Evolutionary conservation across 257 asterid genomes (phyloP).

Genomic region (Sherardia arvensis): DNA sequence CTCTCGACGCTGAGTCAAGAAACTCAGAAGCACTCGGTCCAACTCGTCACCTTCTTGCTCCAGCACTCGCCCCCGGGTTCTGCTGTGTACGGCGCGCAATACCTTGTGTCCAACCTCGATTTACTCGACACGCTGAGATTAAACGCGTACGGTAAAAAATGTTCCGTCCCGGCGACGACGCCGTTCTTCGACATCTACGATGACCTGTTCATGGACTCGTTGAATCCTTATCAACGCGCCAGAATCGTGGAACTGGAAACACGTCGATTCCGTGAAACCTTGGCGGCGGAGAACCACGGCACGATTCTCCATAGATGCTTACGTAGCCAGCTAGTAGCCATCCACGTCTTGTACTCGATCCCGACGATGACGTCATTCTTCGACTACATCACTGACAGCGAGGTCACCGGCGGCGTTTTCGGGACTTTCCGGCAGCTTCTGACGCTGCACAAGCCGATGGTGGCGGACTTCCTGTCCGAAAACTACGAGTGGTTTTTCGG

Average conservation of each 20-base stretch:
- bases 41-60: slow-evolving; percentile 74
- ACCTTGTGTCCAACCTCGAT: slow-evolving; percentile 71
- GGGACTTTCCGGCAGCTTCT: slow-evolving; percentile 47
- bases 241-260: no score
- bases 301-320: slow-evolving; percentile 79
- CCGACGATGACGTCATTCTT: slow-evolving; percentile 57
- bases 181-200: no score
- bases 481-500: not conserved
- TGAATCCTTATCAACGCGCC: no score
- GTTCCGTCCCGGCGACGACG: no score
- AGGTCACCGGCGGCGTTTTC: slow-evolving; percentile 76
- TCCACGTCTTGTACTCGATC: slow-evolving; percentile 69
- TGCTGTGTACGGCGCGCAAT: slow-evolving; percentile 79
- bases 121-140: slow-evolving; percentile 59
- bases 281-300: slow-evolving; percentile 61
- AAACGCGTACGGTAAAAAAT: slow-evolving; percentile 58
- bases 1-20: slow-evolving; percentile 53
- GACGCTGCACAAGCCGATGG: not conserved
- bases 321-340: slow-evolving; percentile 78
- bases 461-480: not conserved
- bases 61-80: slow-evolving; percentile 67
- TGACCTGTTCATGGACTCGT: no score
- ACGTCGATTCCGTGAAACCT: no score
- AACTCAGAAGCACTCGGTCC: slow-evolving; percentile 78
- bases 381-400: slow-evolving; percentile 51